Base-by-base conservation (phyloP, 2,329 filamentous ascomycete species). In the Stromatinia cepivora region DNA sequence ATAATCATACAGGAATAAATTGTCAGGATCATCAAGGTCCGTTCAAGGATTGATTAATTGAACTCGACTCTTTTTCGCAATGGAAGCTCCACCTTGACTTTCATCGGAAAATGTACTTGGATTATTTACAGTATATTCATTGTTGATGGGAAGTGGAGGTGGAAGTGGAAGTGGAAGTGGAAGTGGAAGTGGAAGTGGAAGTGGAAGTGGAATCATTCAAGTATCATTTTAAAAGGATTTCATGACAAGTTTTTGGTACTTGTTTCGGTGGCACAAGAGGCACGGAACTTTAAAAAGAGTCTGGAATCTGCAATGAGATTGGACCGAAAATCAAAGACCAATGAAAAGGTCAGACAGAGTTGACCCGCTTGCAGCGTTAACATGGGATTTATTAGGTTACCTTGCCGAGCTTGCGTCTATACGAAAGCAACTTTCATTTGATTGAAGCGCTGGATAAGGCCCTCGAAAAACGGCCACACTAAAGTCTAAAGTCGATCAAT, bases 1-100 rank as follows among this genome's bases (percentile, higher is more conserved):
- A 72, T 75, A 28, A 31, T 53, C 59, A 69, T 65, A 72, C 70
- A 64, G 69, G 72, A 74, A 66, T 58, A 58, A 53, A 65, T 69
- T 57, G 46, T 62, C 20, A 66, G 59, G 67, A 68, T 68, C 46
- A 63, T 63, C 48, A 63, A 63, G 39, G 66, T 36, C 42, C 36
- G 46, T 59, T 4, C 61, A 28, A 53, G 66, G 36, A 68, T 63
- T 28, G 36, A 68, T 63, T 28, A 52, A 46, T 28, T 63, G 31
- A 63, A 63, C 61, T 63, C 46, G 31, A 52, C 61, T 63, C 46
- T 52, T 50, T 22, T 48, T 50, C 42, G 3, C 42, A 8, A 13
- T 8, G 25, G 20, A 46, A n/a, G 39, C 11, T 22, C 31, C 20
- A 46, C 10, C 6, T 31, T 39, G 39, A 22, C 39, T 7, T 9